Base-by-base conservation (phyloP, 257 asterid genomes). In the Solanum medicagineum region DNA sequence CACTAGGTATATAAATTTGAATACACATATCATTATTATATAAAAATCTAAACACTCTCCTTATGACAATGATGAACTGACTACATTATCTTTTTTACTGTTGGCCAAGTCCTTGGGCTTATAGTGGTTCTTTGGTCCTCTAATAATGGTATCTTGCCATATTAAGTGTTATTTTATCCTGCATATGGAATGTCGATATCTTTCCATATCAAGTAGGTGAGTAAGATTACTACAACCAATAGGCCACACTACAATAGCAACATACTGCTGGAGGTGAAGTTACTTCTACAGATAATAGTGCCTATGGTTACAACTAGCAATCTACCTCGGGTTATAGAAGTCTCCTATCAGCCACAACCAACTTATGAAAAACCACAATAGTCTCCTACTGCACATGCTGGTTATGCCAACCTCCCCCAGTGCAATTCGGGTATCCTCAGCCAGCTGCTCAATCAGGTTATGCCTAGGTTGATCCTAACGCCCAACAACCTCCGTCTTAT, bases 291-390 rank as follows among this genome's bases (percentile, higher is more conserved):
- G 3, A 32, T 32, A 3, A 32, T 32, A 32, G 4, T 32, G 36
- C 36, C 4, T 32, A 32, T 3, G 36, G 4, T 32, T 32, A 32
- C 36, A 32, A 32, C 36, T 32, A 32, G 4, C 4, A 32, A 32
- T 32, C 36, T 32, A 0, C 36, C 36, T 29, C 4, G 4, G 36
- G 36, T 32, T 32, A 32, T 2, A 88, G 57, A 91, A 91, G 77
- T 92, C 93, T 6, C 83, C 85, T 19, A 86, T 81, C 94, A 90
- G 71, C 36, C 36, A 32, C 36, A 32, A 32, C 79, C 94, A 32
- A 84, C 84, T 7, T 92, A 93, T 82, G 92, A 89, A 15, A 94
- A 87, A 84, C 92, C 91, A 19, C 91, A 88, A 74, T 93, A 92
- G 87, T 88, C 93, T 6, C 93, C 94, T 70, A 84, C 90, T 80